phyloP scores from a whole-genome alignment of 1,139 yeast species.

The Saccharomycopsis crataegensis region DNA sequence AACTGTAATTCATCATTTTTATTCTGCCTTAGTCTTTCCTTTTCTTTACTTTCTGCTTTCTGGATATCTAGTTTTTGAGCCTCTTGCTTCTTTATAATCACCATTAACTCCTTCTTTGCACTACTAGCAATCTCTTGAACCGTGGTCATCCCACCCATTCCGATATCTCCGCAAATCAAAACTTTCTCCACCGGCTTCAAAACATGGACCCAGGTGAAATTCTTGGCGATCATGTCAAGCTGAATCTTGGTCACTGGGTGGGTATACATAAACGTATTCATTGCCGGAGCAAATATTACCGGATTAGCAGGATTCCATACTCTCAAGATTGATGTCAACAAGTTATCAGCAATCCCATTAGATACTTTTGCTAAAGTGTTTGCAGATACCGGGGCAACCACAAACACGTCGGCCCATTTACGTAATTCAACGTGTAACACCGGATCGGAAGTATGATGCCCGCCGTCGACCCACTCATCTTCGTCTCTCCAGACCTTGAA shows the following conservation, averaged over 20 bases:
- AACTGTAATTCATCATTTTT: slow-evolving; percentile 28
- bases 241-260: slow-evolving; percentile 91
- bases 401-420: slow-evolving; percentile 91
- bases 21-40: slow-evolving; percentile 32
- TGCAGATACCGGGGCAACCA: slow-evolving; percentile 91
- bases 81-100: slow-evolving; percentile 2
- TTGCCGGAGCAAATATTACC: slow-evolving; percentile 88
- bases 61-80: slow-evolving; percentile 26
- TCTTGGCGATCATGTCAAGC: slow-evolving; percentile 49
- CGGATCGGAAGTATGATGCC: slow-evolving; percentile 51
- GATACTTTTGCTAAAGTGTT: slow-evolving; percentile 87
- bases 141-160: slow-evolving; percentile 97
- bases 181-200: slow-evolving; percentile 92
- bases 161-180: slow-evolving; percentile 91
- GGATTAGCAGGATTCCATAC: slow-evolving; percentile 93
- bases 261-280: slow-evolving; percentile 95
- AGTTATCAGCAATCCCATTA: slow-evolving; percentile 85
- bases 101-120: slow-evolving; percentile 38
- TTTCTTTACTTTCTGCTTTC: slow-evolving; percentile 30
- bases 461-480: slow-evolving; percentile 77
- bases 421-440: slow-evolving; percentile 82
- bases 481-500: slow-evolving; percentile 91
- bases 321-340: slow-evolving; percentile 73
- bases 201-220: slow-evolving; percentile 68
- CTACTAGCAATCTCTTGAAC: slow-evolving; percentile 90